Conservation (phyloP, 805 yeast species). For the Cyberlindnera amylophila region DNA sequence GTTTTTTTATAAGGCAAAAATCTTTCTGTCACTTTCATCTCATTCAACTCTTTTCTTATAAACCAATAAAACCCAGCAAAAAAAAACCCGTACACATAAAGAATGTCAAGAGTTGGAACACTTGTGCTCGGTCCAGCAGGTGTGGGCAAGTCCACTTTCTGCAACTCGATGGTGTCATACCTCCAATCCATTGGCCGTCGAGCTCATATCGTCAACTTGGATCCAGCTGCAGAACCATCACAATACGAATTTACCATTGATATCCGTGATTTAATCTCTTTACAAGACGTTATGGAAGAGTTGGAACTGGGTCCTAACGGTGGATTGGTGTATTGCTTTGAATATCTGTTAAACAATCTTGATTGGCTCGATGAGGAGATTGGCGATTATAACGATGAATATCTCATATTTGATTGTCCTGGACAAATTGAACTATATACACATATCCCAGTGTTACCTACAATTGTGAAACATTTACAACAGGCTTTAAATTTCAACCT, state of each 20-base stretch:
- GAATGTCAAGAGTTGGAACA: slow-evolving; percentile 93
- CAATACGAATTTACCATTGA: slow-evolving; percentile 91
- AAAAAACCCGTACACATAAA: too few relatives aligned
- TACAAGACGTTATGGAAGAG: slow-evolving; percentile 95
- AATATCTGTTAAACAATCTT: slow-evolving; percentile 78
- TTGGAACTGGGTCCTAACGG: slow-evolving; percentile 93
- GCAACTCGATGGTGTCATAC: slow-evolving; percentile 80
- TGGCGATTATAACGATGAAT: slow-evolving; percentile 94
- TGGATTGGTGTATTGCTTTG: slow-evolving; percentile 89
- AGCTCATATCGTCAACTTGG: slow-evolving; percentile 91
- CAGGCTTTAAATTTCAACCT: slow-evolving; percentile 76
- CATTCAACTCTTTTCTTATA: too few relatives aligned
- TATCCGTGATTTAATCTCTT: slow-evolving; percentile 82
- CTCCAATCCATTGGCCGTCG: slow-evolving; percentile 89
- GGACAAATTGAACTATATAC: slow-evolving; percentile 95
- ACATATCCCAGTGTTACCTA: slow-evolving; percentile 90
- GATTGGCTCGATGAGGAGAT: slow-evolving; percentile 98
- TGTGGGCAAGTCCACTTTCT: slow-evolving; percentile 90
- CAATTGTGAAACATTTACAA: slow-evolving; percentile 80
- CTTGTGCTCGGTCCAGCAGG: slow-evolving; percentile 97
- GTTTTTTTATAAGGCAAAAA: neutral
- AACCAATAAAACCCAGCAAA: too few relatives aligned
- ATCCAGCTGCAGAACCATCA: slow-evolving; percentile 95
- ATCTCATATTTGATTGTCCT: slow-evolving; percentile 91
- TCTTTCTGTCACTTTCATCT: neutral